Percentiles rank a stretch among this genome's conserved stretches.
Conservation (phyloP, 2,329 filamentous ascomycete genomes). For the Cadophora sp. region DNA sequence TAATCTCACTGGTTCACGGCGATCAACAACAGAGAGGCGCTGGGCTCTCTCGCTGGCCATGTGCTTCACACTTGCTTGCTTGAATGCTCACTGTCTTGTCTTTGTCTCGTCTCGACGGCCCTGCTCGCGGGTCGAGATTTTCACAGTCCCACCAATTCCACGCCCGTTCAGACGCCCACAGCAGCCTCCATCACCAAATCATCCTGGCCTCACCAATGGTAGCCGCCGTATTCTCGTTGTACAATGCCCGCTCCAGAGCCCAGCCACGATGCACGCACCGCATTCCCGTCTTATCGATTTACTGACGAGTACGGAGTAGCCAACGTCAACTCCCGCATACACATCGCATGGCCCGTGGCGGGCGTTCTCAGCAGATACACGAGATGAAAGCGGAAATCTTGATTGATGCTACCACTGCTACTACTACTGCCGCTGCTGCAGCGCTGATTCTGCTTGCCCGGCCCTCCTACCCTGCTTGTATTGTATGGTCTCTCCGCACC, state of each 20-base stretch:
- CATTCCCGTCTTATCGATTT: background rate
- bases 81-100: too few species aligned
- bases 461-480: background rate
- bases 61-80: background rate
- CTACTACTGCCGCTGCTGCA: background rate
- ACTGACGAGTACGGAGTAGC: too few species aligned
- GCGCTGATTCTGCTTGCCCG: background rate
- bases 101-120: background rate
- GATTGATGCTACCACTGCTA: background rate
- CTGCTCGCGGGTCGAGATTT: background rate
- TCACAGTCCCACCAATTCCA: slow-evolving; percentile 9
- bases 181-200: background rate
- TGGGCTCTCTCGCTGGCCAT: background rate
- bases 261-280: background rate
- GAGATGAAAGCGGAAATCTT: background rate
- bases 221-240: background rate
- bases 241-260: background rate
- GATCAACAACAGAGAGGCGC: background rate
- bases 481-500: background rate
- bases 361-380: background rate
- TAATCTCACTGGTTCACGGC: background rate
- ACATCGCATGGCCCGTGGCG: background rate
- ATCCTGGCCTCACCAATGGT: background rate
- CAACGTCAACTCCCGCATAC: background rate
- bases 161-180: background rate